Percentiles rank a stretch among this genome's conserved stretches.
These are phyloP conservation scores for Vigna unguiculata DNA, from an alignment of 306 rosid species.

Conservation along the genomic window DNA sequence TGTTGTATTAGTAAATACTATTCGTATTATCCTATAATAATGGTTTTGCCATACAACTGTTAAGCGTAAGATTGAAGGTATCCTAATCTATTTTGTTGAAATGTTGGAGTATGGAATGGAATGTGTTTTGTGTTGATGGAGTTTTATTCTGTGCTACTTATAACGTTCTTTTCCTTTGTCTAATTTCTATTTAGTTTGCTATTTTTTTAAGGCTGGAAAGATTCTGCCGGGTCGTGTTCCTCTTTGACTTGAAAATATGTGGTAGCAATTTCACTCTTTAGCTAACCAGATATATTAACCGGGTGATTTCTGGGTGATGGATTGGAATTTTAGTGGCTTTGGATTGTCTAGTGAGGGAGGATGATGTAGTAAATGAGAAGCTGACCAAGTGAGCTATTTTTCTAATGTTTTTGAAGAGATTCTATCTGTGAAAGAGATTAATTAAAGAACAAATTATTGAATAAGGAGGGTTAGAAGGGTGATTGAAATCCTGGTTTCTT, in stretches of 20 bases:
- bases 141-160: not conserved
- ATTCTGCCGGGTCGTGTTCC: not conserved
- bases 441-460: not conserved
- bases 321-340: not conserved
- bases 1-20: not conserved
- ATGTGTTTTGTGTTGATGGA: not conserved
- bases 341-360: not conserved
- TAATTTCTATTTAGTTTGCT: not conserved
- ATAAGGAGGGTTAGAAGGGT: not conserved
- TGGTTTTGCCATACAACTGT: not conserved
- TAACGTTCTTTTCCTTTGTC: not conserved
- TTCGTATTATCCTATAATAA: not conserved
- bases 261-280: not conserved
- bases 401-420: not conserved
- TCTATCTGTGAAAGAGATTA: not conserved
- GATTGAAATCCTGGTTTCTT: no score
- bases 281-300: not conserved
- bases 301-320: not conserved
- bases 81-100: not conserved
- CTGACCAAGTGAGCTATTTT: not conserved
- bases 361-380: not conserved
- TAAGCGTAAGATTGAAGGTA: not conserved
- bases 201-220: not conserved
- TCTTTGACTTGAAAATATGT: not conserved
- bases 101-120: not conserved